A percentile compares a stretch with the other conserved stretches of the same genome.
Evolutionary conservation across 2,329 filamentous ascomycete species (phyloP).

Genomic region (Alternaria sp.): DNA sequence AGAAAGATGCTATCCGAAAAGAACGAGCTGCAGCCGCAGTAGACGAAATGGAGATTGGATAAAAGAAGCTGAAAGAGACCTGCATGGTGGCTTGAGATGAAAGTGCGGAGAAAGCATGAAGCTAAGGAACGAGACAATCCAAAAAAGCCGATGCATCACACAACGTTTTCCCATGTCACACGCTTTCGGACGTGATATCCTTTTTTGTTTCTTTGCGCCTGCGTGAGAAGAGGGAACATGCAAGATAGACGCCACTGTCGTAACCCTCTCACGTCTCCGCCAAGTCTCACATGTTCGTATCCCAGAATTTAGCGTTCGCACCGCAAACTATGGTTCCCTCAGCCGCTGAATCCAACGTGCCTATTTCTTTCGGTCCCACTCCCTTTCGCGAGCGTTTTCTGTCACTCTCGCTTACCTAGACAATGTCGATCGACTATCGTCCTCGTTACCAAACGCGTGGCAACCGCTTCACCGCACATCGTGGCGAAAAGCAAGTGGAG

Average conservation of each 20-base stretch:
- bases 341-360: background rate
- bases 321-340: background rate
- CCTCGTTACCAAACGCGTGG: background rate
- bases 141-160: background rate
- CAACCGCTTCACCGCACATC: background rate
- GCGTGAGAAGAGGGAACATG: too few relatives aligned
- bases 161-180: background rate
- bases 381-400: background rate
- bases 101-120: background rate
- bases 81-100: background rate
- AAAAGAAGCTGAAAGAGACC: background rate
- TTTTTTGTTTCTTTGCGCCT: background rate
- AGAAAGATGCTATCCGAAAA: slow-evolving; percentile 4
- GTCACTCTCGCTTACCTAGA: background rate
- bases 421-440: background rate
- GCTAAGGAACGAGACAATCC: background rate
- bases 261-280: background rate
- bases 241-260: background rate
- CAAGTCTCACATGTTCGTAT: background rate
- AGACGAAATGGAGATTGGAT: slow-evolving; percentile 16
- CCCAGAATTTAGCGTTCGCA: background rate
- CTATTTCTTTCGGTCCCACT: background rate
- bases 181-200: background rate
- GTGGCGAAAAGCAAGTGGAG: background rate
- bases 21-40: background rate